Evolutionary conservation across 495 filamentous ascomycete genomes (phyloP), one percentile per base, ranked within the genome.

Genomic region (Talaromyces wortmannii): DNA sequence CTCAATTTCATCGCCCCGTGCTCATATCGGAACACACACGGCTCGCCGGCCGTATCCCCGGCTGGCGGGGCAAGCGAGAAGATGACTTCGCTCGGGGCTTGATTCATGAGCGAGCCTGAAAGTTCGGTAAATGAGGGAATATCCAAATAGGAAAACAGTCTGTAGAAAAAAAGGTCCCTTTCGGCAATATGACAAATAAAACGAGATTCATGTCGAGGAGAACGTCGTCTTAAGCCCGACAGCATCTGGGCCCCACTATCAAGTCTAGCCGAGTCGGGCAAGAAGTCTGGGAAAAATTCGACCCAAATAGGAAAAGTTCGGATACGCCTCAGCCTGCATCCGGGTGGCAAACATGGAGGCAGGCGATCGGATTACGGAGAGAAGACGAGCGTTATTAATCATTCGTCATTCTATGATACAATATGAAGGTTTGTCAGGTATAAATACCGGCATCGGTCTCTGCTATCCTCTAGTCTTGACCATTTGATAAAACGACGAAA

Each of bases 251-350:
- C 36, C 23, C 23, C 23, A 23, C 4, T 2, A 4, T 23, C 2
- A 2, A 40, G 5, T 40, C 13, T 13, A 40, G 36, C 36, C 36
- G 2, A 13, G 5, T 10, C 36, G 5, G 36, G 36, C 2, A 40
- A 40, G 18, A 43, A 6, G 50, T 52, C 29, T 11, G 33, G 2
- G 12, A 10, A 52, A n/a, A 52, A 52, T 52, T 52, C 16, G 33
- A 16, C 50, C 50, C 50, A 52, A 52, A 52, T 7, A 30, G 36
- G 50, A 52, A 52, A 52, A n/a, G 23, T 17, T 44, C 16, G 44
- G 49, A 44, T 52, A 46, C 5, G 40, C 10, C 12, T 40, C 5
- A 40, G 36, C 36, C 36, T 40, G 8, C 36, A 40, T 5, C 36
- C 23, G 4, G 4, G 2, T 2, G 23, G 36, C 13, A 40, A 40